Evolutionary conservation across 352 stramenopile species (phyloP).

Genomic region (Globisporangium splendens): DNA sequence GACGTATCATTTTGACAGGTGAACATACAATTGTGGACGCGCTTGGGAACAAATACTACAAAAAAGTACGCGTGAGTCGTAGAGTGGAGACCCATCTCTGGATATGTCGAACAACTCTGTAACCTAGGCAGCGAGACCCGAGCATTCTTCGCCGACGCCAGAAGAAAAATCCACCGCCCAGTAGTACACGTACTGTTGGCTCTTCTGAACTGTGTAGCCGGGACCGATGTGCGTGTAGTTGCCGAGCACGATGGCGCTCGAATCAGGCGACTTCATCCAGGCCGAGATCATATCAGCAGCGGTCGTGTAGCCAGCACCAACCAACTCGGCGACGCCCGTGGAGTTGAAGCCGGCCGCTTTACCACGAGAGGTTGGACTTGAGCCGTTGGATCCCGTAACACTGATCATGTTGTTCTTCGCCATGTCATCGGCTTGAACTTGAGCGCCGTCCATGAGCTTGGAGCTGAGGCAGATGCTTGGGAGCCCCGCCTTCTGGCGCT

Average conservation of each 20-base stretch:
- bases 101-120: not conserved
- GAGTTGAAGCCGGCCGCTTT: conserved; percentile 21
- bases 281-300: conserved; percentile 15
- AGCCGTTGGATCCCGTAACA: conserved; percentile 14
- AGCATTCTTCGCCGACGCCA: conserved; percentile 6
- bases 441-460: conserved; percentile 26
- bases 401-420: conserved; percentile 18
- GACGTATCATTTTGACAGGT: not conserved
- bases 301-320: conserved; percentile 23
- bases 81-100: not conserved
- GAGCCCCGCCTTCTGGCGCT: conserved; percentile 6
- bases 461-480: conserved; percentile 9
- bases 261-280: conserved; percentile 21
- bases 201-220: conserved; percentile 21
- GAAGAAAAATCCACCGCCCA: conserved; percentile 28
- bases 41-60: not conserved
- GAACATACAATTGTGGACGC: not conserved
- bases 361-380: conserved; percentile 20
- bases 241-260: conserved; percentile 19
- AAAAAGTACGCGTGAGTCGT: not conserved
- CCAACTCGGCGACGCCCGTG: conserved; percentile 22
- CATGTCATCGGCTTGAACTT: conserved; percentile 20
- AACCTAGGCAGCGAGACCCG: conserved; percentile 9
- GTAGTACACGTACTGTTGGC: conserved; percentile 23
- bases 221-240: conserved; percentile 29